A percentile compares a stretch with the other conserved stretches of the same genome.
These are phyloP conservation scores for Letharia columbiana DNA, from an alignment of 495 filamentous ascomycete genomes.

Conservation along the genomic window DNA sequence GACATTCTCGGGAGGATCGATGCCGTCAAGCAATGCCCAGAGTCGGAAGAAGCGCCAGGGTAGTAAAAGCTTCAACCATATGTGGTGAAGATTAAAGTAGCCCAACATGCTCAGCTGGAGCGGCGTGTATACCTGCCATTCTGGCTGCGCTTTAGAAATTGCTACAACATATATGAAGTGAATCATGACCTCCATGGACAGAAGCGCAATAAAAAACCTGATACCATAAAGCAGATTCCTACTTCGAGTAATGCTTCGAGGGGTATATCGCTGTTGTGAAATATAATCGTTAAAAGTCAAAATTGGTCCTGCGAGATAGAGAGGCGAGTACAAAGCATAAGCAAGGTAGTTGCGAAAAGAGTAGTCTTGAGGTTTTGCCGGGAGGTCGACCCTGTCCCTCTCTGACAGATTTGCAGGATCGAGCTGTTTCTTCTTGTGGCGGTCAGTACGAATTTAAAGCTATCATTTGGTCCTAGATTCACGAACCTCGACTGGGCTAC, in stretches of 20 bases:
- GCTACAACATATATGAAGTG: conserved; percentile 92
- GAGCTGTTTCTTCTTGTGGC: conserved; percentile 93
- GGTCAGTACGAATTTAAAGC: conserved; percentile 41
- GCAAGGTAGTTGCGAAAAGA: conserved; percentile 76
- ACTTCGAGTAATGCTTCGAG: conserved; percentile 53
- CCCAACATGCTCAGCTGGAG: conserved; percentile 84
- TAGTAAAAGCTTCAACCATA: conserved; percentile 95
- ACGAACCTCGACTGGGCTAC: conserved; percentile 77
- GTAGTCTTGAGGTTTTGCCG: conserved; percentile 62
- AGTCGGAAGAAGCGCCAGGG: conserved; percentile 98
- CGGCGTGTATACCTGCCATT: conserved; percentile 78
- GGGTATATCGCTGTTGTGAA: conserved; percentile 67
- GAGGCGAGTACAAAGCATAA: conserved; percentile 81
- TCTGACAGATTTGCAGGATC: conserved; percentile 80
- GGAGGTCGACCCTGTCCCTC: conserved; percentile 69
- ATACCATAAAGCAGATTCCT: conserved; percentile 73
- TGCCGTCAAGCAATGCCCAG: conserved; percentile 79
- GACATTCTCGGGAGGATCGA: conserved; percentile 98
- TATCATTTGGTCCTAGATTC: neutral
- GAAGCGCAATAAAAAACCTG: conserved; percentile 69
- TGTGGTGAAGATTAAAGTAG: conserved; percentile 93
- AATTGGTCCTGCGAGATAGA: conserved; percentile 90
- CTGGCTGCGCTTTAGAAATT: conserved; percentile 71
- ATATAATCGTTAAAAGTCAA: conserved; percentile 98
- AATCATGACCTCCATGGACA: conserved; percentile 90